Percentiles rank a stretch among this genome's conserved stretches.
Conservation (phyloP, 2,329 filamentous ascomycete species). For the Clonostachys chloroleuca region DNA sequence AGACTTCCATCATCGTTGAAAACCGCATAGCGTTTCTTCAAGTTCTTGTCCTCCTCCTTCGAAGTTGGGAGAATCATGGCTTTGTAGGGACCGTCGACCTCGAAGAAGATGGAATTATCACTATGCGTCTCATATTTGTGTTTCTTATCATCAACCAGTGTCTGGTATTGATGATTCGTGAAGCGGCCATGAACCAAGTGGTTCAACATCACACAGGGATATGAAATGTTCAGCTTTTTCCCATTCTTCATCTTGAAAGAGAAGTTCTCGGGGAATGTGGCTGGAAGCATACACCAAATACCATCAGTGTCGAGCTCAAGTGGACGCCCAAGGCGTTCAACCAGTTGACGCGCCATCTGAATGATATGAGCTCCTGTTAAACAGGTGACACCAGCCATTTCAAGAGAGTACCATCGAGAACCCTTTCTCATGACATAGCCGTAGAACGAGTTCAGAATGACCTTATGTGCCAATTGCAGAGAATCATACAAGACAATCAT, state of each 20-base stretch:
- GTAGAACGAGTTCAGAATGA: conserved; percentile 98
- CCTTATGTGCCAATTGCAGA: conserved; percentile 93
- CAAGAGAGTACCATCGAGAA: conserved; percentile 97
- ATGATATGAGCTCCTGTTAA: conserved; percentile 95
- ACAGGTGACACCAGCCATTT: conserved; percentile 98
- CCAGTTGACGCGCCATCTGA: conserved; percentile 88
- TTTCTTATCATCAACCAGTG: conserved; percentile 69
- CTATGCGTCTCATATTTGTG: conserved; percentile 96
- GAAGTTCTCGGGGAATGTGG: conserved; percentile 95
- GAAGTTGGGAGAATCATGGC: conserved; percentile 97
- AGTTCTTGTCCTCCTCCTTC: conserved; percentile 98
- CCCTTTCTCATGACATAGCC: conserved; percentile 99
- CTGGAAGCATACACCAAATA: conserved; percentile 99
- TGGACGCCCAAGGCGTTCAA: conserved; percentile 88
- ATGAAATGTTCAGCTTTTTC: conserved; percentile 95
- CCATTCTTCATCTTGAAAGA: conserved; percentile 90
- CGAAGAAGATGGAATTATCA: conserved; percentile 99
- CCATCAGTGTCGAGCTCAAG: conserved; percentile 96
- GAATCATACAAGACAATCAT: conserved; percentile 98
- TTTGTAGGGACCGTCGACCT: conserved; percentile 95
- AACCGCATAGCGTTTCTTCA: conserved; percentile 98
- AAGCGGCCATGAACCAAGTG: conserved; percentile 92
- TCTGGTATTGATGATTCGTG: conserved; percentile 97
- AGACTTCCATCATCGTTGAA: conserved; percentile 97
- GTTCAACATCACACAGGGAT: conserved; percentile 98